Base-by-base conservation (phyloP, 2,329 filamentous ascomycete species). In the Cercospora sp. region DNA sequence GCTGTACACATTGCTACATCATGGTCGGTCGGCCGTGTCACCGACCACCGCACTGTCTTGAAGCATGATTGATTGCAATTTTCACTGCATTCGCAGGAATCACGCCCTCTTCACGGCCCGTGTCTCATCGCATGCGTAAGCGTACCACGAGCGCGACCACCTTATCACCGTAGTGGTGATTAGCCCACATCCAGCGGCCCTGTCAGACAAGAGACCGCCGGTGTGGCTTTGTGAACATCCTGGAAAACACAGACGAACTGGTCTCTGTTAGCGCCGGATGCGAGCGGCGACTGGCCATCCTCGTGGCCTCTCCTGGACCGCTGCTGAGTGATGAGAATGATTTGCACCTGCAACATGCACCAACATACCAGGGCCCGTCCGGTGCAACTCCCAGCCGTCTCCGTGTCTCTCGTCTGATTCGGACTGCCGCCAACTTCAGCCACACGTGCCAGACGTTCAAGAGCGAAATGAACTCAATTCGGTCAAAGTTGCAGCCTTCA, bases 121-220 rank as follows among this genome's bases (percentile, higher is more conserved):
- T 62, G 49, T 37, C 40, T 57, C 55, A 65, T 68, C 66, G 65
- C 66, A 55, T 62, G 61, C 66, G 55, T 57, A 68, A 65, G 66
- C 66, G 66, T 67, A 67, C 66, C 66, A 43, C 34, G n/a, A 21
- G 57, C 43, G 28, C 61, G 28, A 55, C 55, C 57, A 24, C 66
- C 49, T 55, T 45, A 28, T 57, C 53, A 32, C 53, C 53, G 24
- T 57, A 26, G 61, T 34, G 63, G 37, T 34, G 62, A 34, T n/a
- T 49, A 40, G 43, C 43, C 45, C 65, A 28, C 26, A 32, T 49
- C 65, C 21, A 49, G 8, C 45, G n/a, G 45, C 45, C 45, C 45
- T 21, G 45, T 49, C 45, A 30, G 53, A 18, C 24, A 8, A 57
- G 24, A 30, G 16, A 32, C 53, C 32, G 45, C 55, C 34, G 28